Evolutionary conservation across 192 early-diverging fungal species (phyloP).

Genomic region (Linnemannia hyalina): DNA sequence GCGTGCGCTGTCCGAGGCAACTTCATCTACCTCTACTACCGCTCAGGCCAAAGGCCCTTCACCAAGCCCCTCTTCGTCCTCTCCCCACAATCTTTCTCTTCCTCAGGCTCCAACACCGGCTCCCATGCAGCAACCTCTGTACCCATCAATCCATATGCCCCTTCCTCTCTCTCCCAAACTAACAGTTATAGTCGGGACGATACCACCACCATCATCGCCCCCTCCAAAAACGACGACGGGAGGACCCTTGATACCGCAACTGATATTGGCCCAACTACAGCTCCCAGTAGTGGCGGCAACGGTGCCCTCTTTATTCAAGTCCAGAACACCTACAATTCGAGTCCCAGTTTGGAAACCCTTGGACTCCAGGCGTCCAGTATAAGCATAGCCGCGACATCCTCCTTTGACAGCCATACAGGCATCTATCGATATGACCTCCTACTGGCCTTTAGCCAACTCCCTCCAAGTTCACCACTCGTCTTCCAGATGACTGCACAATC

Average conservation of each 20-base stretch:
- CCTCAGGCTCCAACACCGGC: background rate
- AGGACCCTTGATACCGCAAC: background rate
- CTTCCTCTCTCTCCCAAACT: background rate
- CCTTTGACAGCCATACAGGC: background rate
- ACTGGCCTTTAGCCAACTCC: background rate
- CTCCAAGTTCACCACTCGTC: background rate
- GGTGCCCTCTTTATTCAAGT: background rate
- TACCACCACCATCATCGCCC: background rate
- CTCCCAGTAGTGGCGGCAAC: background rate
- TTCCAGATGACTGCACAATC: background rate
- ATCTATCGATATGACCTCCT: conserved; percentile 21
- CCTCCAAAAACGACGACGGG: background rate
- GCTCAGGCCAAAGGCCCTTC: background rate
- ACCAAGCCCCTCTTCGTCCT: conserved; percentile 18
- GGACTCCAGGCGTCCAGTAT: background rate
- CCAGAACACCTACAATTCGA: background rate
- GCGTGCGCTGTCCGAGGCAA: conserved; percentile 10
- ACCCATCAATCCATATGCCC: background rate
- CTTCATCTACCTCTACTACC: conserved; percentile 18
- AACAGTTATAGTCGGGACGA: background rate
- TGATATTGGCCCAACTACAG: background rate
- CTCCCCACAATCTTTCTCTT: background rate
- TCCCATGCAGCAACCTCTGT: background rate
- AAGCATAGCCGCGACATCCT: conserved; percentile 19
- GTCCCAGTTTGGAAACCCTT: background rate